Percentiles rank a stretch among this genome's conserved stretches.
phyloP scores from a whole-genome alignment of 2,329 filamentous ascomycete genomes.

The Hypomyces perniciosus region DNA sequence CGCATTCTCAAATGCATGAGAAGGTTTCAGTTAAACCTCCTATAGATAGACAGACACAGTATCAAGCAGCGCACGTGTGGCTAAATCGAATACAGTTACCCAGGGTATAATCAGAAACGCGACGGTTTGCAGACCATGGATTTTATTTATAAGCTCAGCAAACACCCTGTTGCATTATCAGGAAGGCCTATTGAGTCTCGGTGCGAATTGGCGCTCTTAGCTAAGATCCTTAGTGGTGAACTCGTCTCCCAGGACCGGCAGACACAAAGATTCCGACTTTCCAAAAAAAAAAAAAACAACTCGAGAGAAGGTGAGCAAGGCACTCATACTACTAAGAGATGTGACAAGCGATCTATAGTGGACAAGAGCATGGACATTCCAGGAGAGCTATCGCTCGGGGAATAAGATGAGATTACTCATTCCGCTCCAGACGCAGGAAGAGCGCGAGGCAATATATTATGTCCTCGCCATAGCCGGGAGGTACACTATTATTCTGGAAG shows the following conservation, averaged over 20 bases:
- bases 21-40: too few species aligned
- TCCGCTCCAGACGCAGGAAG: neutral
- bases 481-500: conserved; percentile 19
- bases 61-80: too few species aligned
- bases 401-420: conserved; percentile 22
- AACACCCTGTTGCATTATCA: conserved; percentile 25
- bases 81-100: conserved; percentile 4
- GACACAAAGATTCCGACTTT: conserved; percentile 5
- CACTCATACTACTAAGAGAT: conserved; percentile 17
- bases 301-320: conserved; percentile 10
- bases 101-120: conserved; percentile 19
- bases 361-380: conserved; percentile 28
- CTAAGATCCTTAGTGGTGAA: conserved; percentile 14
- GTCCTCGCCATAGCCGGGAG: conserved; percentile 16
- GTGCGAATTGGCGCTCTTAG: conserved; percentile 15
- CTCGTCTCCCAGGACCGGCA: conserved; percentile 14
- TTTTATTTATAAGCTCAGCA: conserved; percentile 25
- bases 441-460: conserved; percentile 17
- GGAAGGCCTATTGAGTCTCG: conserved; percentile 14
- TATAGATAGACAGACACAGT: too few species aligned
- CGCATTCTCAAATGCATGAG: too few species aligned
- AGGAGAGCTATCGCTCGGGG: conserved; percentile 28
- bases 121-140: conserved; percentile 27
- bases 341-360: conserved; percentile 26
- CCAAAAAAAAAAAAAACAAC: neutral